Evolutionary conservation across 768 basidiomycete species (phyloP), one percentile per base, ranked within the genome.

Genomic region (Myochromella boudieri): DNA sequence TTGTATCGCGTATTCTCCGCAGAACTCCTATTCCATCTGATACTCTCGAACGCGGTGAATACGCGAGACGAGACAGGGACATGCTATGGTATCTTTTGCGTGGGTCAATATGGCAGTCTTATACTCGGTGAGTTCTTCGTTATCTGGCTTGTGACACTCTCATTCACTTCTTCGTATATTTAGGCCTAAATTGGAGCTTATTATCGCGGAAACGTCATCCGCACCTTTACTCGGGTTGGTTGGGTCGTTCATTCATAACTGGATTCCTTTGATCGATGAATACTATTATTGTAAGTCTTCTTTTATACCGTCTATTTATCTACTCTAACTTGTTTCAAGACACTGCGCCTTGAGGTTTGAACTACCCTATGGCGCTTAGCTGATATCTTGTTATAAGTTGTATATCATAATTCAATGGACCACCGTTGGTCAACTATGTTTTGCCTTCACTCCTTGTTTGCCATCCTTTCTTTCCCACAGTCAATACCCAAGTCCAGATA

Each of bases 251-350:
- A 62, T 90, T 48, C 84, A 81, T 53, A 90, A 91, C 58, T 93
- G 91, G 91, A 81, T 93, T 53, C 91, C 90, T 15, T 68, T 93
- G 61, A 88, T 93, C 50, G 82, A 93, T 62, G 87, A 89, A 60
- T 93, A 93, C 68, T 85, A 93, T 70, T 93, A 93, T 74, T 93
- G 91, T 91, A 60, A 50, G 91, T 20, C n/a, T 22, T 28, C 32
- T 24, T 43, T 37, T 42, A 24, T 31, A 32, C 43, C 53, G 41
- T 22, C 52, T 28, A n/a, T 38, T 24, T 46, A n/a, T 32, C 36
- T n/a, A n/a, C 22, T 6, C 33, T 42, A 21, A 54, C 26, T 46
- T 37, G 33, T 42, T 20, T 25, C 20, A 51, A 74, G 72, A 74
- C 58, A 74, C 72, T 37, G 70, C 71, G 54, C 71, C 71, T 46